These are phyloP conservation scores for Psidium guajava DNA, from an alignment of 345 rosid genomes.

Conservation along the genomic window DNA sequence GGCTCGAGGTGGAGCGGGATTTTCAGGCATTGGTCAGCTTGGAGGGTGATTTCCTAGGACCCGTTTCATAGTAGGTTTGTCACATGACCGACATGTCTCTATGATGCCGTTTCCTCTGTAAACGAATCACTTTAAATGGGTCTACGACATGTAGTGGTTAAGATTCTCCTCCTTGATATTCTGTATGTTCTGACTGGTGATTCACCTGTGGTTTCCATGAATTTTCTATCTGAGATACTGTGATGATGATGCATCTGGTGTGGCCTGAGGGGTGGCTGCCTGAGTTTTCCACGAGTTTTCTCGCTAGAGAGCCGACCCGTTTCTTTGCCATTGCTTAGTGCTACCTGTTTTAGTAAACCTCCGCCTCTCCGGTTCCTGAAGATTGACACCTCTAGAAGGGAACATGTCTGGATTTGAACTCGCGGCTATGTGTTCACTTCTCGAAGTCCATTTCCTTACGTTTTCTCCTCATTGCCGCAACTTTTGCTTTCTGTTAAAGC, in stretches of 20 bases:
- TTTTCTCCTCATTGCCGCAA: background rate
- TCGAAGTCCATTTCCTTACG: background rate
- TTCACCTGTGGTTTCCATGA: background rate
- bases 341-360: background rate
- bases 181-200: background rate
- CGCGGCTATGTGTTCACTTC: background rate
- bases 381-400: background rate
- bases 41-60: constrained; percentile 77
- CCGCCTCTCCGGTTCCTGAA: background rate
- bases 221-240: background rate
- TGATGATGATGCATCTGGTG: background rate
- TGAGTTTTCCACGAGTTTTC: too few species aligned
- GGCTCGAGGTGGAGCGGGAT: constrained; percentile 79
- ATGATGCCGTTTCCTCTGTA: background rate
- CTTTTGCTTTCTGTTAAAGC: background rate
- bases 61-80: constrained; percentile 8
- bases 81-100: background rate
- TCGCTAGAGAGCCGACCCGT: background rate
- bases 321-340: background rate
- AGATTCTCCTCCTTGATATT: background rate
- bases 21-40: constrained; percentile 75
- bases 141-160: background rate
- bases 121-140: background rate
- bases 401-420: background rate
- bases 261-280: background rate